Base-by-base conservation (phyloP, 331 rosid species). In the Arachis monticola region DNA sequence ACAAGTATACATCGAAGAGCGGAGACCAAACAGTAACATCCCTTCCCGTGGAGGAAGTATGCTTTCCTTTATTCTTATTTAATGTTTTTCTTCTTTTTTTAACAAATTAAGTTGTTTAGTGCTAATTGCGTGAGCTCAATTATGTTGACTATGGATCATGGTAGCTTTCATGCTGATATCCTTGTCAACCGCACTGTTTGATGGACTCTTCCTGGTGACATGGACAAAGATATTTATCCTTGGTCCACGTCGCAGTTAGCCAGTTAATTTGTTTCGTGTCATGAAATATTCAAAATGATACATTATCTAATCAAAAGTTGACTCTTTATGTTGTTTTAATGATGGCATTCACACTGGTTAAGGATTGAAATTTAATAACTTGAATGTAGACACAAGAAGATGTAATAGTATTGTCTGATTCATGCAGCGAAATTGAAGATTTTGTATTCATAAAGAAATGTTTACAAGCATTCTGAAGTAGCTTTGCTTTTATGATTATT, bases 11-110 rank as follows among this genome's bases (percentile, higher is more conserved):
- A 91, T 91, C 38, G 97, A 91, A 81, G 97, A 88, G 83, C 85
- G 97, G 79, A 91, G 97, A 82, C 90, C 89, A 63, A 87, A 85
- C 85, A 88, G 87, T 79, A 84, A 82, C 87, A 84, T 88, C 77
- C 88, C 89, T 44, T 84, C 87, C 67, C 91, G 89, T 60, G 82
- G 85, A 75, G 87, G 87, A 85, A 88, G 97, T 91, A 87, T 41
- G 92, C 46, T 10, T 14, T 69, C 47, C 60, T 79, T 72, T 27
- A 22, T 69, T 5, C 22, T 32, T 48, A 40, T 41, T 12, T 48
- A 11, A 38, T 38, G 9, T 17, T 53, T 73, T 56, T 2, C 4
- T 42, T 14, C 12, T 22, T 5, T 13, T 27, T 44, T 10, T 17
- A 10, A 41, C 40, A 55, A 32, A 17, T 50, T 51, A 10, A 46